Evolutionary conservation across 257 asterid genomes (phyloP), one percentile per base, ranked within the genome.

Genomic region (Nemophila menziesii): DNA sequence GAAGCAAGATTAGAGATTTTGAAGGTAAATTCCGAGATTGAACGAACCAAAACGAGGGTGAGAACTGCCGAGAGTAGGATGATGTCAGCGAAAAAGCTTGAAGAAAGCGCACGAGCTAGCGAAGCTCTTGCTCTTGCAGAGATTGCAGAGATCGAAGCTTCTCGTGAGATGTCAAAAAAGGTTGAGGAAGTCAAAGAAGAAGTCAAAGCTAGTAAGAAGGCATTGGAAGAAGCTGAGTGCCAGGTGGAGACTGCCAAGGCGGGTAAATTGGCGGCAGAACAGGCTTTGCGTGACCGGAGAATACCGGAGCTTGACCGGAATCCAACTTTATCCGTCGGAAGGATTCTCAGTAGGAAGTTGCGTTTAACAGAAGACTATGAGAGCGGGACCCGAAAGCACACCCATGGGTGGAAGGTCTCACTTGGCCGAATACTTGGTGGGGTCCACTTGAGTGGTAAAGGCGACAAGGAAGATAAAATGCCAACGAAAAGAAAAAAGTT

Each of bases 101-200:
- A 89, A 69, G 83, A 66, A 55, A 96, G 96, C 0, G 94, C 98
- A 6, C 68, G 70, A 49, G 94, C 93, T 22, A 58, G 90, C 4
- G 96, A 90, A 72, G 92, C 93, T 16, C 73, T 72, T 38, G 93
- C 92, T 16, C 74, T 76, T 15, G 89, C 93, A 1, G 96, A 90
- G 57, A 83, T 80, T 53, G 76, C 72, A 67, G 86, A 84, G n/a
- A 11, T 89, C n/a, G n/a, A n/a, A n/a, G n/a, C n/a, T n/a, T n/a
- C n/a, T n/a, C n/a, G n/a, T n/a, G n/a, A n/a, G 21, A 74, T 81
- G 57, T 52, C 81, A 52, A 77, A 52, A 54, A 72, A 68, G 57
- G 94, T 90, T 5, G 93, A 85, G 63, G 93, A 85, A n/a, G n/a
- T n/a, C n/a, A n/a, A n/a, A n/a, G n/a, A n/a, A n/a, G n/a, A n/a